Base-by-base conservation (phyloP, 495 filamentous ascomycete genomes). In the Talaromyces trachyspermus region DNA sequence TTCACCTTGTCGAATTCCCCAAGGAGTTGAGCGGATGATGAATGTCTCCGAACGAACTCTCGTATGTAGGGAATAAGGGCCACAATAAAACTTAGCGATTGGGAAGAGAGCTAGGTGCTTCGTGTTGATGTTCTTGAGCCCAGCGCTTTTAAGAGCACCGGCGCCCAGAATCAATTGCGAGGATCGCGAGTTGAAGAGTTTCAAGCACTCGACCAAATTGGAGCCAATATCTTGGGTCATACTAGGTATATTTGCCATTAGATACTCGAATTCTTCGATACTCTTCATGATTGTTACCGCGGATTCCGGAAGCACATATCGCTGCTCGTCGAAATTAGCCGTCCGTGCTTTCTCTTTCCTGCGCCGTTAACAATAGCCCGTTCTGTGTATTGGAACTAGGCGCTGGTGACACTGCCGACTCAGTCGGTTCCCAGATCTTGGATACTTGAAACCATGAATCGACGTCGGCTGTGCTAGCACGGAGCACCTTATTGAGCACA, bases 121-220 rank as follows among this genome's bases (percentile, higher is more conserved):
- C 0, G 92, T 94, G 2, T 88, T 96, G 56, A 99, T 99, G 53
- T 95, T 95, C 58, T 89, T 95, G 8, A 99, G 68, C 1, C 92
- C 92, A 4, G 89, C 94, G n/a, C 82, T 89, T 20, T 78, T 71
- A 2, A 88, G 96, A 1, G 92, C 92, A 1, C 92, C 92, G 8
- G 92, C 94, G 6, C 91, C 94, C 6, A 97, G 81, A 51, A 99
- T 95, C 42, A 97, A 78, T 54, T 99, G 92, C 15, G 81, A 89
- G 32, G 88, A 90, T 5, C 92, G 82, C 6, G 88, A 95, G 63
- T 97, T 96, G 76, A 96, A 97, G 2, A 95, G 70, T 53, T 89
- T 85, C 26, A 95, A 70, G 48, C 88, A 88, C 39, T 84, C 80
- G 17, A 87, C 66, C 14, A 88, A 68, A 7, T 79, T 80, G 8